Percentiles rank a stretch among this genome's conserved stretches.
Evolutionary conservation across 345 rosid species (phyloP).

Genomic region (Eucalyptus pumila): DNA sequence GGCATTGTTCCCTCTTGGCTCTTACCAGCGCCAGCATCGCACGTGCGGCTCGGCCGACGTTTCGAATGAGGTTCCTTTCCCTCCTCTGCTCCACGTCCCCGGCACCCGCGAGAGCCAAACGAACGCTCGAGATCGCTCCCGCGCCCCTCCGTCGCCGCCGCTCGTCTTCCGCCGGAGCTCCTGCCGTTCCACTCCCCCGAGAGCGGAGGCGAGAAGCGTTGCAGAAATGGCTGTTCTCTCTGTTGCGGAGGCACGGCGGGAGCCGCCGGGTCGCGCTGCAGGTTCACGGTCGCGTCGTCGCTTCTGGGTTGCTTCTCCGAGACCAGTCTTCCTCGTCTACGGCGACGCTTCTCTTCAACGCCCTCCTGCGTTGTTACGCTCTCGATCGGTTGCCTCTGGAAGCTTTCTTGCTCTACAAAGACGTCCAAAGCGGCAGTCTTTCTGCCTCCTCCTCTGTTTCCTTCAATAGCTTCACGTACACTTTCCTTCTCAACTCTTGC

Average conservation of each 20-base stretch:
- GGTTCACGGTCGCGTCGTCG: not conserved
- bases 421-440: not conserved
- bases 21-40: not conserved
- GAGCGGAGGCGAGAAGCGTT: not conserved
- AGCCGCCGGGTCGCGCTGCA: not conserved
- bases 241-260: not conserved
- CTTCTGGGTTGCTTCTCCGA: not conserved
- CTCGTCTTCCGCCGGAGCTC: not conserved
- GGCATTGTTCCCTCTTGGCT: not conserved
- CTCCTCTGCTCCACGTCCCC: not conserved
- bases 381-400: not conserved
- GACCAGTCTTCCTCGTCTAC: not conserved
- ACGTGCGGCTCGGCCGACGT: not conserved
- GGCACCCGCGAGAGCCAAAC: not conserved
- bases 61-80: not conserved
- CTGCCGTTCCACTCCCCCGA: not conserved
- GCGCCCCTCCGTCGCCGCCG: not conserved
- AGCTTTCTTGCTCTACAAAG: conserved; percentile 2
- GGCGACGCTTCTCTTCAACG: not conserved
- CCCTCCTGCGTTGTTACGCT: conserved; percentile 5
- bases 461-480: conserved; percentile 15
- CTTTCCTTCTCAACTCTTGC: conserved; percentile 7
- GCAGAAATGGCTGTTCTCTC: not conserved
- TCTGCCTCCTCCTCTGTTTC: not conserved
- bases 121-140: not conserved